These are phyloP conservation scores for Myriosclerotinia duriaeana DNA, from an alignment of 2,329 filamentous ascomycete genomes.

Conservation along the genomic window DNA sequence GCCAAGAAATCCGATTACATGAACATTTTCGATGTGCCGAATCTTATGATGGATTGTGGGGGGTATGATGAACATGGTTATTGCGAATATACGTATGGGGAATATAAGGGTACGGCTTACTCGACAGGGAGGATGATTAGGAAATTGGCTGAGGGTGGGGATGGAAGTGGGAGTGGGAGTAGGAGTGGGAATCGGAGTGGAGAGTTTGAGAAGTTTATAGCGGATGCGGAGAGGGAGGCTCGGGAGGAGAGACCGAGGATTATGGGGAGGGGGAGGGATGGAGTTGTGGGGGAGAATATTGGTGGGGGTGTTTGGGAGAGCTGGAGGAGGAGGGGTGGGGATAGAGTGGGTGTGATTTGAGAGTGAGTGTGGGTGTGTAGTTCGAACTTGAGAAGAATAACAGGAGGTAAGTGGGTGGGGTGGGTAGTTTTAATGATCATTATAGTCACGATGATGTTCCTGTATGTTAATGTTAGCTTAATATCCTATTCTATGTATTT, in stretches of 20 bases:
- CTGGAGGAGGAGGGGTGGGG: too few species aligned
- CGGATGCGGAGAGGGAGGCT: not conserved
- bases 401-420: too few species aligned
- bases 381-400: too few species aligned
- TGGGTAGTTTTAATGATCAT: not conserved
- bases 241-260: not conserved
- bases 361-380: not conserved
- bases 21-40: not conserved
- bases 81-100: not conserved
- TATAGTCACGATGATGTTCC: not conserved
- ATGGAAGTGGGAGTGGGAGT: not conserved
- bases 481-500: conserved; percentile 11
- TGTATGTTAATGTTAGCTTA: not conserved
- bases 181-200: too few species aligned
- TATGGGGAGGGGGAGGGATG: not conserved
- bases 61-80: conserved; percentile 5
- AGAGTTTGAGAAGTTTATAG: not conserved
- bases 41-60: conserved; percentile 16
- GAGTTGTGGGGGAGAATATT: not conserved
- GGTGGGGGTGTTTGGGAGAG: too few species aligned
- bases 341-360: not conserved
- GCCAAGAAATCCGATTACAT: not conserved
- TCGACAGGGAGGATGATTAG: not conserved
- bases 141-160: not conserved
- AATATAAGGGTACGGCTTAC: not conserved